Base-by-base conservation (phyloP, 768 basidiomycete genomes). In the Kwoniella bestiolae region DNA sequence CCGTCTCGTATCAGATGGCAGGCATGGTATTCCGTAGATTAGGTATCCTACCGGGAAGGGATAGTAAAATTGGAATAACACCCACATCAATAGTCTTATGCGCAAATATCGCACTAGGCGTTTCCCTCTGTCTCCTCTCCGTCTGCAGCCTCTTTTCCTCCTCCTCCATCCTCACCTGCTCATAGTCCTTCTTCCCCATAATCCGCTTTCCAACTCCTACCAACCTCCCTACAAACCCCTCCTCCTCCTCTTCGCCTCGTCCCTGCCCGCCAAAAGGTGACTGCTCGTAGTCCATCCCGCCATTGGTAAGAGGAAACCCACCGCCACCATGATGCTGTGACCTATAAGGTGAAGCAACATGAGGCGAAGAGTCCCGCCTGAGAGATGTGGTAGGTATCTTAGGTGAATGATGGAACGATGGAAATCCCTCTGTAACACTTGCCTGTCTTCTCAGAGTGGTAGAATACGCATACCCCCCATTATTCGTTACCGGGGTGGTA, bases 71-170 rank as follows among this genome's bases (percentile, higher is more conserved):
- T n/a, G n/a, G n/a, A n/a, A n/a, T 29, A 11, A 16, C 11, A 67
- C 76, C 59, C 58, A 80, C 79, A 53, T 77, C 77, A 12, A 77
- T 61, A 12, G 72, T 57, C 32, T 76, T 70, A 58, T 75, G 74
- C 0, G 79, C 74, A 59, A 73, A 80, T 31, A 73, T 70, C 16
- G 77, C 71, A 65, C 77, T 78, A 2, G 79, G 79, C n/a, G 79
- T 80, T 49, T 78, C 79, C 23, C 64, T 62, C 50, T 60, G 49
- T 62, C 70, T 56, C 35, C 71, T 25, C 23, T 75, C 71, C 34
- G 35, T 56, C 21, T 46, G 34, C 32, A 29, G 6, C 29, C 66
- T 58, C 60, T 58, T 50, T n/a, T 65, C 63, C 23, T 73, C 73
- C 29, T 67, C 67, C 25, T 66, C 67, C 28, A 60, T 16, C 45